Evolutionary conservation across 345 rosid genomes (phyloP), one percentile per base, ranked within the genome.

Genomic region (Heritiera littoralis): DNA sequence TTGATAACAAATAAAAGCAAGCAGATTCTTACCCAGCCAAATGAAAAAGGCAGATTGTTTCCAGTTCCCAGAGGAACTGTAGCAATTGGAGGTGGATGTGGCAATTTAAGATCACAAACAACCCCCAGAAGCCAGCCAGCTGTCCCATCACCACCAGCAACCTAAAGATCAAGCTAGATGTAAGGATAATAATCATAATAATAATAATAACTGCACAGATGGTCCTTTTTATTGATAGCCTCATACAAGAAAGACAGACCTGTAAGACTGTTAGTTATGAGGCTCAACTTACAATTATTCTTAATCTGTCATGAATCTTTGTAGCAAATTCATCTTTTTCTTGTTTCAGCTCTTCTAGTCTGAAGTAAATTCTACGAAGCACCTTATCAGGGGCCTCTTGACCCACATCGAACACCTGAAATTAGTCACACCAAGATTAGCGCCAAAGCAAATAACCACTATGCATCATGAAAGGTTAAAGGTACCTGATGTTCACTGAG

Each of bases 81-180:
- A 15, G 98, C 98, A 74, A 95, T 83, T 17, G 98, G 94, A 13
- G 98, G 98, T 9, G 98, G 89, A 82, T 89, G 92, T 65, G 93
- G 84, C 65, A 95, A 82, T 83, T 88, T 93, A 66, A 95, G 95
- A 76, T 93, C 98, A 75, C 90, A 89, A 48, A 95, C 95, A 83
- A 93, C 98, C 78, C 97, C 97, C 77, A 95, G 95, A 80, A 93
- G 93, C 98, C 98, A 95, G 5, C 95, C 93, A 74, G 98, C 98
- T 3, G 98, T 95, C 75, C 98, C 98, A 86, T 95, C 98, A n/a
- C 98, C 98, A 83, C 98, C 98, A 75, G 97, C 97, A 84, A 93
- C 98, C 98, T 92, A 81, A 79, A 52, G 20, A 72, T 14, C 43
- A 49, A 51, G 58, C 11, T 7, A 38, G 6, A 40, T 40, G 6